Evolutionary conservation across 2,329 filamentous ascomycete genomes (phyloP).

Genomic region (Pyricularia sp.): DNA sequence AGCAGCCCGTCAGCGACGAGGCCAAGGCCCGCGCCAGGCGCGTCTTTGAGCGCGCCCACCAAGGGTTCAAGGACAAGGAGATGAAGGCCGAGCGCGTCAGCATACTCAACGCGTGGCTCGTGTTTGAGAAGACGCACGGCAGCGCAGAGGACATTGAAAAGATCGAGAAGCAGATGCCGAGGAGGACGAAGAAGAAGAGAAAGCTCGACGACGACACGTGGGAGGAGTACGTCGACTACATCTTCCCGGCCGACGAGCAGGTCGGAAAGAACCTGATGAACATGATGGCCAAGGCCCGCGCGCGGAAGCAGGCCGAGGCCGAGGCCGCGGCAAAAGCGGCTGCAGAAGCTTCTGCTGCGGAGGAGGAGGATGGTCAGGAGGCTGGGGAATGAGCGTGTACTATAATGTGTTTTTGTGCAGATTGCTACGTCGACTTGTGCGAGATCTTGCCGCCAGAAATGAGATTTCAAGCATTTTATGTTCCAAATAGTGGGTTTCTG

Average conservation of each 20-base stretch:
- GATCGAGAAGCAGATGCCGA: conserved; percentile 89
- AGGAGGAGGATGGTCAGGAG: neutral
- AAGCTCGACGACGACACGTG: conserved; percentile 86
- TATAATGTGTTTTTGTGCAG: neutral
- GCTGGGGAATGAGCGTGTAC: neutral
- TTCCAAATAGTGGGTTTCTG: neutral
- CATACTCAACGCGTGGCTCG: conserved; percentile 83
- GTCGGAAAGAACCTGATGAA: conserved; percentile 75
- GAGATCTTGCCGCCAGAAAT: neutral
- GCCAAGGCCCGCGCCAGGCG: conserved; percentile 75
- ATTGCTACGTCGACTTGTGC: neutral
- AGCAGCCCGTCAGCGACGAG: conserved; percentile 64
- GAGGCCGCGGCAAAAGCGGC: conserved; percentile 20
- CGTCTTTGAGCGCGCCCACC: conserved; percentile 79
- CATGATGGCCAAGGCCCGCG: conserved; percentile 74
- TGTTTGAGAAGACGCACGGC: conserved; percentile 84
- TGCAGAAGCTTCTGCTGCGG: neutral
- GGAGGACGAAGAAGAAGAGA: conserved; percentile 84
- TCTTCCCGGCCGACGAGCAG: conserved; percentile 93
- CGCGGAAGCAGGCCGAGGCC: conserved; percentile 65
- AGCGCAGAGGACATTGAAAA: conserved; percentile 63
- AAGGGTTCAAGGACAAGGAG: conserved; percentile 78
- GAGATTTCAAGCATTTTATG: neutral
- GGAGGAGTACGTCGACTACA: conserved; percentile 95
- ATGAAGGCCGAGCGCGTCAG: conserved; percentile 92